Evolutionary conservation across 192 early-diverging fungal species (phyloP).

Genomic region (Coemansia sp.): DNA sequence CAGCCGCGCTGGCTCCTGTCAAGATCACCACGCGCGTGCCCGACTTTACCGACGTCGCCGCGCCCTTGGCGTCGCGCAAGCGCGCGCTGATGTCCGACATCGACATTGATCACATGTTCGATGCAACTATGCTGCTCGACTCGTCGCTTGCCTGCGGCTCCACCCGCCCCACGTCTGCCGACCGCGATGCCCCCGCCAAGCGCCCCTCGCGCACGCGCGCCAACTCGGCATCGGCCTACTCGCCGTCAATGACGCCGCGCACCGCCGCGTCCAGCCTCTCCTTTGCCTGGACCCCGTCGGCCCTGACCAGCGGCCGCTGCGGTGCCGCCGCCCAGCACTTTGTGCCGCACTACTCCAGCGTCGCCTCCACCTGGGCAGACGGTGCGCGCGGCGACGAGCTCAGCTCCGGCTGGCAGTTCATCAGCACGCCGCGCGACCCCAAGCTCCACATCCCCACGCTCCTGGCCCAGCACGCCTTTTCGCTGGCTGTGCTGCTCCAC

Average conservation of each 20-base stretch:
- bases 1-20: conserved; percentile 35
- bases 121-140: conserved; percentile 34
- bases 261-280: not conserved
- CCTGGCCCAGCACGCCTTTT: conserved; percentile 46
- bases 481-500: conserved; percentile 32
- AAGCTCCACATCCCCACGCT: conserved; percentile 50
- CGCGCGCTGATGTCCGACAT: conserved; percentile 1
- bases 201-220: conserved; percentile 16
- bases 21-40: conserved; percentile 44
- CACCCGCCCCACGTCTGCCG: not conserved
- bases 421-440: conserved; percentile 46
- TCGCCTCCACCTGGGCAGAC: conserved; percentile 5
- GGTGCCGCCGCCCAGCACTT: conserved; percentile 47
- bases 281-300: conserved; percentile 3
- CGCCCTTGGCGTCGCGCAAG: not conserved
- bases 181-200: not conserved
- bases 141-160: conserved; percentile 15
- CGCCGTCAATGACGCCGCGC: conserved; percentile 31
- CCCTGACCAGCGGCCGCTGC: conserved; percentile 2
- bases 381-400: conserved; percentile 12
- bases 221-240: conserved; percentile 17
- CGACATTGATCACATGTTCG: conserved; percentile 43
- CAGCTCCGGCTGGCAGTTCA: conserved; percentile 53
- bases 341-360: conserved; percentile 50
- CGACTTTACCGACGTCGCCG: conserved; percentile 45